phyloP scores from a whole-genome alignment of 192 early-diverging fungal genomes.

The Coemansia sp. region DNA sequence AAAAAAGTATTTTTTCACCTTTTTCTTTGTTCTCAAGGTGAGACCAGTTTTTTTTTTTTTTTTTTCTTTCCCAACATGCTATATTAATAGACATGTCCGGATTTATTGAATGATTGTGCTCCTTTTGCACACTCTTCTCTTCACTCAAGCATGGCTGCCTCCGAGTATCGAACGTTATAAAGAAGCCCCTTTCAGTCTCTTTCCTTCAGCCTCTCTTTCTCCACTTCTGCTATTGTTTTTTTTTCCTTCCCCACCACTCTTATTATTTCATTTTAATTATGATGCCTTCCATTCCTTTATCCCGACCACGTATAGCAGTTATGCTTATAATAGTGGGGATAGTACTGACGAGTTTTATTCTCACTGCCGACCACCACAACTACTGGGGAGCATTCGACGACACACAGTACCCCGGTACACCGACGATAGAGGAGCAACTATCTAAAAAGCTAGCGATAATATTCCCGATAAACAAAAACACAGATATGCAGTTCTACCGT shows the following conservation, averaged over 20 bases:
- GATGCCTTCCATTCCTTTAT: constrained; percentile 2
- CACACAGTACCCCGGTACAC: neutral
- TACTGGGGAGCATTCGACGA: constrained; percentile 23
- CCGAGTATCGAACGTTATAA: neutral
- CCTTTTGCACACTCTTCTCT: neutral
- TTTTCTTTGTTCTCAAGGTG: neutral
- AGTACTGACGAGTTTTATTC: constrained; percentile 16
- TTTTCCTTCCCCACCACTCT: neutral
- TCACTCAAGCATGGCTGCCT: neutral
- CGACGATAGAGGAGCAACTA: neutral
- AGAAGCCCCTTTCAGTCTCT: neutral
- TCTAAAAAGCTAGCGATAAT: constrained; percentile 34
- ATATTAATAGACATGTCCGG: neutral
- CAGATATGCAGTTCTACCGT: constrained; percentile 47
- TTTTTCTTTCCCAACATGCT: neutral
- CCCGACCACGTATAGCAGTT: constrained; percentile 9
- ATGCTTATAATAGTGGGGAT: constrained; percentile 16
- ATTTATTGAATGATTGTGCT: neutral
- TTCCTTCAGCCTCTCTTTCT: neutral
- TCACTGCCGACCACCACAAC: constrained; percentile 16
- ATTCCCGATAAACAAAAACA: constrained; percentile 46
- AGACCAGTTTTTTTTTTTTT: no score
- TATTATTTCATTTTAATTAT: neutral
- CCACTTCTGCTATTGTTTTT: neutral
- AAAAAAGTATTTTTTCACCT: neutral